Base-by-base conservation (phyloP, 345 rosid species). In the Physaria fendleri region DNA sequence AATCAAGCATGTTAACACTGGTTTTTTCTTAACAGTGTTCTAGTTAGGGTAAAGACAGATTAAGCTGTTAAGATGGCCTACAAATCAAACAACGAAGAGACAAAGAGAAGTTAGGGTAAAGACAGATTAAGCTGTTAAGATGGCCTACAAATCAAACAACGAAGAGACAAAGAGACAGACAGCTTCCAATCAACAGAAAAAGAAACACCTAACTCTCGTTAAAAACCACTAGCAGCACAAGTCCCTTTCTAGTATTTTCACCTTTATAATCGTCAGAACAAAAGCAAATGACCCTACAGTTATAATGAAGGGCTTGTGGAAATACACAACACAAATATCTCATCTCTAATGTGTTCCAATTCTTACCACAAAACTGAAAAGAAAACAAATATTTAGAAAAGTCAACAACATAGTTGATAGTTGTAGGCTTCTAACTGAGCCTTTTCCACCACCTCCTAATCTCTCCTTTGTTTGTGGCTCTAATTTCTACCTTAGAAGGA, bases 351-450 rank as follows among this genome's bases (percentile, higher is more conserved):
- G 73, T 68, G 56, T 44, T 6, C 25, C 13, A 60, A 52, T 42
- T 52, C 56, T 53, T 7, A 52, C 58, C 73, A 68, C 56, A 61
- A 67, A 27, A 41, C 17, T 20, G 20, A n/a, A n/a, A 20, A 20
- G 14, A 45, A 38, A 27, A 39, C 37, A 30, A 35, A 7, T 0
- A 68, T 44, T 32, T 34, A 56, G 66, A 53, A 68, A 68, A 68
- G 66, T 51, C 73, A 60, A 68, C 67, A 41, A 68, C 62, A 59
- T 13, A 59, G 52, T 59, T 22, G 29, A 44, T 12, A 46, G 33
- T 30, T 67, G 38, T 41, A 24, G 49, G 8, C 65, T 48, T 35
- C n/a, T 27, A 27, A 12, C 15, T 47, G n/a, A 14, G n/a, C 11
- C 33, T 37, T 27, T 52, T 56, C 63, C 56, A 52, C 69, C 35